Base-by-base conservation (phyloP, 257 asterid genomes). In the Jaltomata sinuosa region DNA sequence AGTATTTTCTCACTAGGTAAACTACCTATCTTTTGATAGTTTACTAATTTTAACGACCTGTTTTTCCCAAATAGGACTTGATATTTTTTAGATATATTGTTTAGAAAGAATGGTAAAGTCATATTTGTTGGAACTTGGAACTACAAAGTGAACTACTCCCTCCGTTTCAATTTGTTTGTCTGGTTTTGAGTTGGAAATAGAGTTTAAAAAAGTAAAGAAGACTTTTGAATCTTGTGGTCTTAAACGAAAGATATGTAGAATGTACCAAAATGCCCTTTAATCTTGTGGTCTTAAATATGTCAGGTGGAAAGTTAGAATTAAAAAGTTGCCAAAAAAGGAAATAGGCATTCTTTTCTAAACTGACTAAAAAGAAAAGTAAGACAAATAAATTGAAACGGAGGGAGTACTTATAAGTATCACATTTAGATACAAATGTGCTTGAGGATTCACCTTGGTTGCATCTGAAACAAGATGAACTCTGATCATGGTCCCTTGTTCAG, bases 401-500 rank as follows among this genome's bases (percentile, higher is more conserved):
- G 14, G 74, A 65, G 25, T 34, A 40, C 79, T 42, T 22, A 49
- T 74, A 45, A 22, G 40, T 25, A 74, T 74, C 59, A 74, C 38
- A 47, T 3, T 74, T 14, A 12, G 25, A 25, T 14, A 27, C 40
- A 74, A 22, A 49, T 81, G 29, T 59, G 5, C 38, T 12, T 45
- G 80, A 32, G 79, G 72, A 62, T 85, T 91, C 87, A 96, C 99
- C 99, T 96, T 92, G 76, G 98, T 90, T 80, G 97, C 98, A 55
- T 93, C 96, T 40, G 98, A 93, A 85, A 96, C 90, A 49, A 92
- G 94, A 88, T 96, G 98, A 90, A 96, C 93, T 90, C 98, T 92
- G 88, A 96, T 89, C 78, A 96, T 91, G 84, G 99, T 96, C 84
- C 99, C 98, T 81, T 93, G 98, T 87, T 94, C 99, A 62, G 98